Conservation (phyloP, 2,329 filamentous ascomycete genomes). For the Coniosporium tulheliwenetii region DNA sequence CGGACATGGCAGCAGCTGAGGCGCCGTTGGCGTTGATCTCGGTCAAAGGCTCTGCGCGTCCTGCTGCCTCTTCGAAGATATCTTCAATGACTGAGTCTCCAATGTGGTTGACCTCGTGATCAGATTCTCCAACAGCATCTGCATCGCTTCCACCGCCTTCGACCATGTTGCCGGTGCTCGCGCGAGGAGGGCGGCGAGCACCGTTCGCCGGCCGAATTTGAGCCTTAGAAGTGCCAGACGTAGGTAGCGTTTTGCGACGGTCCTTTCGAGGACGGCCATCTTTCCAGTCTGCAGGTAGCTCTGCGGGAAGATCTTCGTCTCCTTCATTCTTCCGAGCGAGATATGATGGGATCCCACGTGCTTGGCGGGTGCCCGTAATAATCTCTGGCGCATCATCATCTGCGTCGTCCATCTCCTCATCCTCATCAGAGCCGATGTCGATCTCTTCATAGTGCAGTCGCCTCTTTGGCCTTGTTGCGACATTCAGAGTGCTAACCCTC, state of each 20-base stretch:
- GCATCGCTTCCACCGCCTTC: slow-evolving; percentile 16
- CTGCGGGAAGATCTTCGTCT: slow-evolving; percentile 24
- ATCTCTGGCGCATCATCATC: slow-evolving; percentile 6
- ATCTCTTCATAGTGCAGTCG: slow-evolving; percentile 27
- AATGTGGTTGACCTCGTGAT: slow-evolving; percentile 10
- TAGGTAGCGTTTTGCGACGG: not conserved
- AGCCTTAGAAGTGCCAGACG: slow-evolving; percentile 6
- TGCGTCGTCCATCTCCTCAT: slow-evolving; percentile 11
- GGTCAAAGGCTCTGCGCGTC: not conserved
- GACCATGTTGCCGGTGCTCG: slow-evolving; percentile 13
- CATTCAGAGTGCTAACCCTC: slow-evolving; percentile 5
- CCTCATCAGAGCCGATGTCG: slow-evolving; percentile 28
- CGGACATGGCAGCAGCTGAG: not conserved
- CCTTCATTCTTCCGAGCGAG: slow-evolving; percentile 24
- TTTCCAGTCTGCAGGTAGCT: slow-evolving; percentile 25
- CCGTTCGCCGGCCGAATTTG: slow-evolving; percentile 2
- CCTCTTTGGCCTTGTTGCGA: slow-evolving; percentile 6
- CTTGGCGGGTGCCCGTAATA: slow-evolving; percentile 3
- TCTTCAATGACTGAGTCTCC: slow-evolving; percentile 5
- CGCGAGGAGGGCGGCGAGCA: slow-evolving; percentile 12
- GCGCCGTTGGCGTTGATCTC: not conserved
- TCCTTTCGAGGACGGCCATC: slow-evolving; percentile 8
- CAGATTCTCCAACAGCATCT: slow-evolving; percentile 6
- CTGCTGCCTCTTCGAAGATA: not conserved
- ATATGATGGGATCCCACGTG: slow-evolving; percentile 20